These are phyloP conservation scores for Phytophthora aleatoria DNA, from an alignment of 352 stramenopile genomes.

Conservation along the genomic window DNA sequence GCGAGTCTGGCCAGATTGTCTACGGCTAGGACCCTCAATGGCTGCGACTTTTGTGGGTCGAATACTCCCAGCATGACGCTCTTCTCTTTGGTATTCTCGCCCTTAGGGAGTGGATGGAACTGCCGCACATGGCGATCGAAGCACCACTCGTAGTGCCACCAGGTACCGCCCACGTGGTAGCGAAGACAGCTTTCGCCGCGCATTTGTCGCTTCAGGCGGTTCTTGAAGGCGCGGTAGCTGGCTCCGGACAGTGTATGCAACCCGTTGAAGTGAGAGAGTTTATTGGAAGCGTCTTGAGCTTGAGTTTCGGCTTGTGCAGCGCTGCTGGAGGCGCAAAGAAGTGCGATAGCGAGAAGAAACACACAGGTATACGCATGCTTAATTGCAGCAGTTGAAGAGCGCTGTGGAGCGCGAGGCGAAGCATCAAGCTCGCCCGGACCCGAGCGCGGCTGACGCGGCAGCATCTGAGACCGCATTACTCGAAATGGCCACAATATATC, in stretches of 20 bases:
- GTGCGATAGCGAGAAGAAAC: slow-evolving; percentile 27
- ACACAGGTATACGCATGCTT: slow-evolving; percentile 10
- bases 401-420: slow-evolving; percentile 5
- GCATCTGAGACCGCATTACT: slow-evolving; percentile 26
- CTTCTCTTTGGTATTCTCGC: slow-evolving; percentile 22
- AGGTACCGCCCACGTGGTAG: slow-evolving; percentile 63
- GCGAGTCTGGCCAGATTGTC: slow-evolving; percentile 43
- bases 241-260: slow-evolving; percentile 65
- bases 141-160: slow-evolving; percentile 91
- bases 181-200: slow-evolving; percentile 52
- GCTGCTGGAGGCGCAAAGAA: slow-evolving; percentile 11
- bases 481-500: slow-evolving; percentile 14
- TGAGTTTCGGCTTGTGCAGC: slow-evolving; percentile 18
- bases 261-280: slow-evolving; percentile 51
- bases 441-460: slow-evolving; percentile 31
- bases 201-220: slow-evolving; percentile 68
- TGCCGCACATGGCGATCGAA: slow-evolving; percentile 70
- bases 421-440: neutral
- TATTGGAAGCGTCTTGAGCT: slow-evolving; percentile 3
- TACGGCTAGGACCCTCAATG: slow-evolving; percentile 45
- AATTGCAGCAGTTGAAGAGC: neutral
- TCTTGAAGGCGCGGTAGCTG: slow-evolving; percentile 71
- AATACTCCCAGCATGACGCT: slow-evolving; percentile 57
- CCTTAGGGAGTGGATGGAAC: slow-evolving; percentile 46
- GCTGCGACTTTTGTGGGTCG: slow-evolving; percentile 30